Base-by-base conservation (phyloP, 805 yeast genomes). In the Wickerhamomyces mucosus region DNA sequence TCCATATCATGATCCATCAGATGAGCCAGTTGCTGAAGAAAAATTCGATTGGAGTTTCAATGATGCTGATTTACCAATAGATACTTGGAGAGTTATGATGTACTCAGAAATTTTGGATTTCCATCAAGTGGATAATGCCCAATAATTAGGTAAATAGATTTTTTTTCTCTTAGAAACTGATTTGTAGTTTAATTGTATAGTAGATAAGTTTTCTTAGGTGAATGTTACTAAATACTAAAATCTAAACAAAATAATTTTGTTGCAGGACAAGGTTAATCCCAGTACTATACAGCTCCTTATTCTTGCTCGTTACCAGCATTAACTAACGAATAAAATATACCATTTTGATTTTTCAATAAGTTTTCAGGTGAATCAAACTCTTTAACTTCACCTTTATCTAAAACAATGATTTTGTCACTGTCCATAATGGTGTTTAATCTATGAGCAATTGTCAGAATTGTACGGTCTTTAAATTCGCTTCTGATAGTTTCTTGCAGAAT, bases 11-110 rank as follows among this genome's bases (percentile, higher is more conserved):
- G 98, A 92, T 51, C 95, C 97, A 20, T 72, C 86, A 4, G 99
- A 92, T 59, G 99, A 92, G 60, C 98, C 99, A 2, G 80, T 73
- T 5, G 95, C 97, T 19, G 84, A 77, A 29, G 83, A 80, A 43
- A 81, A 80, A 54, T 92, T 92, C 50, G 98, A 92, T 59, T 92
- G 99, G 99, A 78, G 92, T 49, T 89, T 89, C 58, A 89, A 92
- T 56, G 97, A 94, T 46, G 97, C 96, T 0, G 98, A 89, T 58
- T 68, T 89, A 47, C 96, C 97, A 4, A 92, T 92, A 13, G 97
- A 92, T 51, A 85, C 96, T 11, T 89, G 98, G 98, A 77, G 95
- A 62, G 95, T 86, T 14, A 89, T 92, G 97, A 89, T 92, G 95
- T 92, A 92, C 61, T 80, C 94, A 32, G 98, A 89, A 60, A 92